A percentile compares a stretch with the other conserved stretches of the same genome.
Evolutionary conservation across 306 rosid genomes (phyloP).

Genomic region (Malus sylvestris): DNA sequence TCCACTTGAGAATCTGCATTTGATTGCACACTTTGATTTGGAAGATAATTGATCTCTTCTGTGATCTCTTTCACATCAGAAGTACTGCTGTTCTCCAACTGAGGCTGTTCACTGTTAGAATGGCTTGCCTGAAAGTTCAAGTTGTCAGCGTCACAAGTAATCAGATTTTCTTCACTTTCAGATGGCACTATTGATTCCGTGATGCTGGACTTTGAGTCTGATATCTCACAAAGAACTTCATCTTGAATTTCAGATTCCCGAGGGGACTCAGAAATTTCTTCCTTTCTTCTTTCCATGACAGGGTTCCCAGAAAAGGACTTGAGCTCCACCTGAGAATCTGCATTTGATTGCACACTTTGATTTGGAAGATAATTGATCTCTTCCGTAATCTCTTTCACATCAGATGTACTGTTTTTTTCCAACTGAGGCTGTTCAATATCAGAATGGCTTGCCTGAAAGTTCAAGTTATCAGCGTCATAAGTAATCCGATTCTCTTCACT

Average conservation of each 20-base stretch:
- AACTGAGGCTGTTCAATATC: conserved; percentile 35
- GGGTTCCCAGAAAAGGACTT: conserved; percentile 32
- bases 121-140: conserved; percentile 36
- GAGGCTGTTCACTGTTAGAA: conserved; percentile 37
- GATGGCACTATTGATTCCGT: conserved; percentile 33
- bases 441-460: conserved; percentile 34
- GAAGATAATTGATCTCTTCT: conserved; percentile 24
- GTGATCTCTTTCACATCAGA: conserved; percentile 34
- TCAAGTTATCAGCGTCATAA: conserved; percentile 35
- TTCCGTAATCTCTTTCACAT: conserved; percentile 26
- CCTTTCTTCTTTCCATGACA: conserved; percentile 36
- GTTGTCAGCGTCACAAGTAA: conserved; percentile 31
- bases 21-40: conserved; percentile 23
- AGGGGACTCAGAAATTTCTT: conserved; percentile 19
- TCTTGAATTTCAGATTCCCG: conserved; percentile 30
- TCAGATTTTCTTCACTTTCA: conserved; percentile 54
- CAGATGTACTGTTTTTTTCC: conserved; percentile 30
- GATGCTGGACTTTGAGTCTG: conserved; percentile 30
- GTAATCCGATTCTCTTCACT: conserved; percentile 47
- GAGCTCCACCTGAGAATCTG: conserved; percentile 27
- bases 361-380: conserved; percentile 30
- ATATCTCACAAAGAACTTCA: conserved; percentile 31
- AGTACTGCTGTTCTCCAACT: conserved; percentile 24
- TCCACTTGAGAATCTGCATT: conserved; percentile 29
- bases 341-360: conserved; percentile 24